Evolutionary conservation across 1,284 basidiomycete genomes (phyloP).

Genomic region (Schizophyllum commune): DNA sequence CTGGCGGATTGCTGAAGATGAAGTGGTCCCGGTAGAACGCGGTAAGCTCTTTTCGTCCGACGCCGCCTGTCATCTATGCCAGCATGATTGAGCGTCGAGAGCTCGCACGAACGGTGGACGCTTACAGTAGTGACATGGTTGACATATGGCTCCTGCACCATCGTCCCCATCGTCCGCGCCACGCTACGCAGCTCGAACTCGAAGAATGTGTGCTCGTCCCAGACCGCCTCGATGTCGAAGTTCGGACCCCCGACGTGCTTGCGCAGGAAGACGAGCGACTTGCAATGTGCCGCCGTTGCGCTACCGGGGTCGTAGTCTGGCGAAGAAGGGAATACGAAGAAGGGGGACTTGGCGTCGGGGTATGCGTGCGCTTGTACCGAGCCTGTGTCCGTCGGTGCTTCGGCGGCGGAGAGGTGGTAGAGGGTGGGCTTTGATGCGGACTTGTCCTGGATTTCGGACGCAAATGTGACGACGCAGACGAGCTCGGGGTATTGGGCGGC

Average conservation of each 20-base stretch:
- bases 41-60: constrained; percentile 40
- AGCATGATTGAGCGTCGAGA: neutral
- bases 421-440: constrained; percentile 10
- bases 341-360: constrained; percentile 18
- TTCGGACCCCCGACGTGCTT: constrained; percentile 15
- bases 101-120: neutral
- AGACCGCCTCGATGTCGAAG: constrained; percentile 44
- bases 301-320: constrained; percentile 28
- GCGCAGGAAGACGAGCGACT: constrained; percentile 31
- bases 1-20: constrained; percentile 42
- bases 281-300: constrained; percentile 33
- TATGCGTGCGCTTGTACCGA: neutral
- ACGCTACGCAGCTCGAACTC: constrained; percentile 44
- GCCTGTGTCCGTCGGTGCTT: constrained; percentile 17
- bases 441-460: constrained; percentile 7
- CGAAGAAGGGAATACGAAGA: constrained; percentile 33
- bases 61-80: constrained; percentile 42
- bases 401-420: constrained; percentile 6
- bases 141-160: constrained; percentile 46
- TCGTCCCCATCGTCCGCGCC: constrained; percentile 45
- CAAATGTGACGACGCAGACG: constrained; percentile 28
- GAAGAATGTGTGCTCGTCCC: constrained; percentile 44
- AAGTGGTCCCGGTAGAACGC: constrained; percentile 48
- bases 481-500: constrained; percentile 22
- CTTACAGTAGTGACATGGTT: constrained; percentile 39